Base-by-base conservation (phyloP, 2,329 filamentous ascomycete species). In the Ambrosiella xylebori region DNA sequence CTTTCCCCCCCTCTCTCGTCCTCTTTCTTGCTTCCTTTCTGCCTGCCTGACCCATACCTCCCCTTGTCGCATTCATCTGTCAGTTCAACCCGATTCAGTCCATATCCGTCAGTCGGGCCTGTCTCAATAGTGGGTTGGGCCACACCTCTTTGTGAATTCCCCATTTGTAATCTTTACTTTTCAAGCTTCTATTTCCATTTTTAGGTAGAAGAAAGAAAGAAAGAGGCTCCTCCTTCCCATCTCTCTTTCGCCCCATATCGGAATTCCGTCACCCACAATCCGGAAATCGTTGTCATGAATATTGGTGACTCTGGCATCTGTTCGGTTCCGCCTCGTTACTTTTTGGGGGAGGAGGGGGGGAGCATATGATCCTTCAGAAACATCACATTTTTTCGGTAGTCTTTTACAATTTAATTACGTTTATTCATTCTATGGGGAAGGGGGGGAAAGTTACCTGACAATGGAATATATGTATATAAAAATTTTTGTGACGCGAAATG, bases 261-360 rank as follows among this genome's bases (percentile, higher is more conserved):
- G 51, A 9, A n/a, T 53, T 53, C 37, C 17, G 15, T 53, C 37
- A 17, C 15, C 17, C 11, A 13, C 38, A 15, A 12, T 15, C 6
- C 35, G 35, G 51, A 37, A 36, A 15, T 19, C n/a, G 51, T 53
- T 53, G 51, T 53, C 51, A 53, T 53, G 51, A 36, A 53, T 53
- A 53, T 53, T 27, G 51, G 35, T 53, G 35, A 36, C 51, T 53
- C 51, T 53, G 51, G 51, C 51, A 11, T 47, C n/a, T 8, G n/a
- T 13, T 47, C 19, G 9, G 27, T 2, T 27, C 27, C 27, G 27
- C 27, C 27, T 27, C 27, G 27, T 27, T 27, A 27, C 27, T 27
- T 27, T 27, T 27, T 7, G 44, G 17, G 37, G 9, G 37, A 15
- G 37, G 17, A 6, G 51, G 37, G 37, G 37, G 17, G 12, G 51